Conservation (phyloP, 2,329 filamentous ascomycete species). For the Fusarium stilboides region DNA sequence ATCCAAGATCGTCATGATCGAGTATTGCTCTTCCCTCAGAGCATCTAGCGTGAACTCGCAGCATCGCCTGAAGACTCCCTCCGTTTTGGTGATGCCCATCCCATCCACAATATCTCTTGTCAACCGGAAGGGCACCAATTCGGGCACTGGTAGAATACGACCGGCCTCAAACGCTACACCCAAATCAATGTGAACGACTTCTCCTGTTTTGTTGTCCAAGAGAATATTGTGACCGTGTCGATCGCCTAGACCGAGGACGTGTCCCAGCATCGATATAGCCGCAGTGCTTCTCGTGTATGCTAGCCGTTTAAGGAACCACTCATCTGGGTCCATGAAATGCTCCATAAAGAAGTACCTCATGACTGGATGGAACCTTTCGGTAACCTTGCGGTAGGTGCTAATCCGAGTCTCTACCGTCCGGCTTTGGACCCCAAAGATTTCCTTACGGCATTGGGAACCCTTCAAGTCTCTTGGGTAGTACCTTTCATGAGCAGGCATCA, state of each 20-base stretch:
- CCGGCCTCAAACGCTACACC: slow-evolving; percentile 98
- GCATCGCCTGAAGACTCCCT: slow-evolving; percentile 97
- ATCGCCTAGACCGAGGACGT: slow-evolving; percentile 93
- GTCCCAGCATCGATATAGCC: slow-evolving; percentile 94
- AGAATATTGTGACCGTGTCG: slow-evolving; percentile 98
- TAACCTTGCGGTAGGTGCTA: slow-evolving; percentile 82
- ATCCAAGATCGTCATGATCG: slow-evolving; percentile 98
- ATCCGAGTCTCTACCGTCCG: slow-evolving; percentile 80
- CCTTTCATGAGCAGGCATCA: slow-evolving; percentile 89
- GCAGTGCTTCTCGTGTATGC: slow-evolving; percentile 95
- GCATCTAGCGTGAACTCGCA: slow-evolving; percentile 98
- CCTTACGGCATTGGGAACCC: slow-evolving; percentile 80
- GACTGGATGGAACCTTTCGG: slow-evolving; percentile 88
- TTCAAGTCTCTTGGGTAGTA: slow-evolving; percentile 91
- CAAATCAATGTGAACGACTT: slow-evolving; percentile 96
- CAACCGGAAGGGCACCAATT: slow-evolving; percentile 94
- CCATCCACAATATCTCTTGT: slow-evolving; percentile 96
- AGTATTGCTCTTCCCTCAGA: slow-evolving; percentile 93
- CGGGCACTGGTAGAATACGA: slow-evolving; percentile 92
- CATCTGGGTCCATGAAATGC: slow-evolving; percentile 91
- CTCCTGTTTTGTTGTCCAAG: slow-evolving; percentile 88
- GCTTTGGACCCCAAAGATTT: slow-evolving; percentile 81
- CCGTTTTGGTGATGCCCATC: slow-evolving; percentile 95
- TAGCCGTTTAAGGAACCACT: slow-evolving; percentile 92
- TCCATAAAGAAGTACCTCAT: slow-evolving; percentile 99